A percentile compares a stretch with the other conserved stretches of the same genome.
Conservation (phyloP, 2,329 filamentous ascomycete genomes). For the Decorospora gaudefroyi region DNA sequence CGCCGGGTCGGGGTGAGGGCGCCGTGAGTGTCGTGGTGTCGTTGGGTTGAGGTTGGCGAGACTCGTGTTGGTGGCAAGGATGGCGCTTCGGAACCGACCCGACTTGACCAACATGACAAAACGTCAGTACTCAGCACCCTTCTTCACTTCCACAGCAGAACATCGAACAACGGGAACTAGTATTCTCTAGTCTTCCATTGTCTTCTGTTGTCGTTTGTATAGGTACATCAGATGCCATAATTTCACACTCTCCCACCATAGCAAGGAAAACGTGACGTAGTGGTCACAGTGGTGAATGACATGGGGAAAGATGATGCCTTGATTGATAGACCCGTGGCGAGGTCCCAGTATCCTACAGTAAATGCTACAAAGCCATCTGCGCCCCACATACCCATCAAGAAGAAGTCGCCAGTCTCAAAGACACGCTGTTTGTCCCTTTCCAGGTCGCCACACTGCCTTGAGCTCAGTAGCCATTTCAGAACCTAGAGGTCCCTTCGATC, state of each 20-base stretch:
- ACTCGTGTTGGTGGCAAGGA: slow-evolving; percentile 19
- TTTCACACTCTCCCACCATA: not conserved
- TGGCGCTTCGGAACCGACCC: slow-evolving; percentile 16
- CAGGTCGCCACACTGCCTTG: slow-evolving; percentile 1
- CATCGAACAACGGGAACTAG: not conserved
- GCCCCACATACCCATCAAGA: slow-evolving; percentile 1
- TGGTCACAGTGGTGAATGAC: slow-evolving; percentile 1
- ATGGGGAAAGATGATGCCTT: slow-evolving; percentile 1
- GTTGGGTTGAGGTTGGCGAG: slow-evolving; percentile 19
- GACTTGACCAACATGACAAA: slow-evolving; percentile 6
- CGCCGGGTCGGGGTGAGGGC: not conserved
- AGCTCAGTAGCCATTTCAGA: not conserved
- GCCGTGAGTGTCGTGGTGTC: slow-evolving; percentile 7
- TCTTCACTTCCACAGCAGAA: slow-evolving; percentile 2
- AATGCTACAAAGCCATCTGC: slow-evolving; percentile 13
- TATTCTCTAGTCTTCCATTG: not conserved
- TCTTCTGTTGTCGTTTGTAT: not conserved
- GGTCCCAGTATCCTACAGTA: slow-evolving; percentile 7
- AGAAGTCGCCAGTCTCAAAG: too few species aligned
- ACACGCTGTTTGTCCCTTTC: too few species aligned
- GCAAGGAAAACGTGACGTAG: slow-evolving; percentile 1
- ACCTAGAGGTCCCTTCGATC: too few species aligned
- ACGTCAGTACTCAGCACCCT: not conserved
- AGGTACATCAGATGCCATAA: not conserved
- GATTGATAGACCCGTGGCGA: not conserved